Evolutionary conservation across 2,329 filamentous ascomycete species (phyloP), one percentile per base, ranked within the genome.

Genomic region (Pyrenophora graminea): DNA sequence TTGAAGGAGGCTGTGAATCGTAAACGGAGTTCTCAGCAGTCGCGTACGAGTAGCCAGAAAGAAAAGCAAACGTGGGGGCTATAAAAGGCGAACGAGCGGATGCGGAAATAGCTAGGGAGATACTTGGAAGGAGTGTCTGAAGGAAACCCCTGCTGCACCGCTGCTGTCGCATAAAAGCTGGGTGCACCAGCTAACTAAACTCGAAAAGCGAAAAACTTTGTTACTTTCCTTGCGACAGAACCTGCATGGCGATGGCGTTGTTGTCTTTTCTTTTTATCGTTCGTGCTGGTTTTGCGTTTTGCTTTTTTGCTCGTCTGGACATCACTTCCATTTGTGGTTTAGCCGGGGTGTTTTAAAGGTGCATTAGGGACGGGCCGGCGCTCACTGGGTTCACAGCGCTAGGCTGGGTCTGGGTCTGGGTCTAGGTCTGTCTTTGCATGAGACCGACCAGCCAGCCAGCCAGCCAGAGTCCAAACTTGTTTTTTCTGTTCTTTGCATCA

Each of bases 1-100:
- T 75, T 99, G 56, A 92, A 92, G 73, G 81, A 83, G 36, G 88
- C 90, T 25, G 80, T 93, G 44, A 51, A 55, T 38, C 60, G 61
- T 33, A 58, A 67, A 49, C 64, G 19, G 19, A 5, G 63, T 45
- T 49, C 55, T 27, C 63, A 49, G 17, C 63, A 49, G 17, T 59
- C 55, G 23, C 53, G 45, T 6, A 62, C 62, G 1, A 61, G 58
- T 21, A 65, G 62, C 27, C 55, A 55, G 3, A 61, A 60, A 34
- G 66, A 66, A 40, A 53, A 61, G 36, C 42, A 56, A 31, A 56
- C 55, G 2, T 58, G 34, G 44, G 19, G 19, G 19, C 19, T 21
- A 15, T 27, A 2, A 27, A 27, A 27, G 9, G 25, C 6, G 25
- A 27, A 27, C 2, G 25, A 25, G 23, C 18, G 43, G 27, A 39